phyloP scores from a whole-genome alignment of 257 asterid genomes.

The Primulina eburnea region DNA sequence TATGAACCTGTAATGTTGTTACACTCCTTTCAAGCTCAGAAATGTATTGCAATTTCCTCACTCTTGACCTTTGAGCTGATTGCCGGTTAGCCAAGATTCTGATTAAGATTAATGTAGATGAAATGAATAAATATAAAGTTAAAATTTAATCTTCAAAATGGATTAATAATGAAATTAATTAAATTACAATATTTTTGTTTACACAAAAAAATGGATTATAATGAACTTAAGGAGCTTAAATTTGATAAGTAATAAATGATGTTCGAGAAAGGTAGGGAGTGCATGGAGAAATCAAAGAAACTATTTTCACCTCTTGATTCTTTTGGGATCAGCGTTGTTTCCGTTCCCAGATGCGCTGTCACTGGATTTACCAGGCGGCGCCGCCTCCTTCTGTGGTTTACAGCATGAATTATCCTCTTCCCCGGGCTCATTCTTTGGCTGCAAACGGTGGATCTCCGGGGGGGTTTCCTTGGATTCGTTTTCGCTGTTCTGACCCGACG shows the following conservation, averaged over 20 bases:
- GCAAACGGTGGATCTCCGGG: slow-evolving; percentile 28
- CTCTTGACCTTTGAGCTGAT: slow-evolving; percentile 96
- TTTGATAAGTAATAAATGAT: too few relatives aligned
- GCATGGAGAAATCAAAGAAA: too few relatives aligned
- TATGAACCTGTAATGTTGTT: slow-evolving; percentile 64
- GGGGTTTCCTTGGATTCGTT: slow-evolving; percentile 36
- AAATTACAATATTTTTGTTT: too few relatives aligned
- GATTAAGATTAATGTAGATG: neutral
- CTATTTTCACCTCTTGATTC: slow-evolving; percentile 71
- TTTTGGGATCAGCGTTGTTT: slow-evolving; percentile 63
- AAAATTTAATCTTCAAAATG: too few relatives aligned
- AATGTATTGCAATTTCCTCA: slow-evolving; percentile 82
- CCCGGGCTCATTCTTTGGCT: slow-evolving; percentile 62
- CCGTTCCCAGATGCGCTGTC: slow-evolving; percentile 29
- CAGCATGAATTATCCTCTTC: slow-evolving; percentile 40
- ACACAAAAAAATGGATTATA: too few relatives aligned
- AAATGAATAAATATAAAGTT: too few relatives aligned
- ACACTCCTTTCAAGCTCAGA: slow-evolving; percentile 96
- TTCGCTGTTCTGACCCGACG: slow-evolving; percentile 70
- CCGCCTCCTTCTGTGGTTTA: slow-evolving; percentile 14
- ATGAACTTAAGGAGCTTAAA: too few relatives aligned
- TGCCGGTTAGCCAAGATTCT: slow-evolving; percentile 92
- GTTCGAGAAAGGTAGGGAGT: too few relatives aligned
- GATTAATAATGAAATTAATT: too few relatives aligned
- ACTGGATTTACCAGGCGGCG: slow-evolving; percentile 18